These are phyloP conservation scores for Tagetes erecta DNA, from an alignment of 129 eudicot genomes.

Conservation along the genomic window DNA sequence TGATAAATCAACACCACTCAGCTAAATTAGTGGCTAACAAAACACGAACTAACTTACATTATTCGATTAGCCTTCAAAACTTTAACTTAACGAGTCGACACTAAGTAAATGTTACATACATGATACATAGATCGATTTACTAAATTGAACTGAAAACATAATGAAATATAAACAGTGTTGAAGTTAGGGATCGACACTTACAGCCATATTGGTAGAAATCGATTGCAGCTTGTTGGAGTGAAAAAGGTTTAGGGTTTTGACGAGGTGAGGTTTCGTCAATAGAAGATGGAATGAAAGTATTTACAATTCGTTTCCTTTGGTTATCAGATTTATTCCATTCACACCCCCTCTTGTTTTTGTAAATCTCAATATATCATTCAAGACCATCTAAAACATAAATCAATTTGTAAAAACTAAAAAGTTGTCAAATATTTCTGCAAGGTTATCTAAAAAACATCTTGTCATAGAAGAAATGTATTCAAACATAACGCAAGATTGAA, in stretches of 20 bases:
- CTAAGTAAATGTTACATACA: slow-evolving; percentile 16
- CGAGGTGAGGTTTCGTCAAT: not conserved
- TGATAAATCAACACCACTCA: slow-evolving; percentile 1
- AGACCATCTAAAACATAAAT: not conserved
- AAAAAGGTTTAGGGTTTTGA: slow-evolving; percentile 28
- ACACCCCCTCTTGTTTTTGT: not conserved
- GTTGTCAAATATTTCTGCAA: too few relatives aligned
- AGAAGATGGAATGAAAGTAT: not conserved
- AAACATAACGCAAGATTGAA: too few relatives aligned
- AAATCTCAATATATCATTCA: slow-evolving; percentile 3
- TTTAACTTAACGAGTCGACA: not conserved
- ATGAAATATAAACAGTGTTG: not conserved
- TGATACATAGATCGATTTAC: slow-evolving; percentile 14
- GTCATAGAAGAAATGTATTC: too few relatives aligned
- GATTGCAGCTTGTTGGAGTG: slow-evolving; percentile 14
- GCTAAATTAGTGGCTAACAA: not conserved
- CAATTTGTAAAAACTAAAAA: too few relatives aligned
- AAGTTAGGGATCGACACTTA: slow-evolving; percentile 15
- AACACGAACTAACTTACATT: slow-evolving; percentile 9
- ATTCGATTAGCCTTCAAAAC: not conserved
- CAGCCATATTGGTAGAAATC: slow-evolving; percentile 34
- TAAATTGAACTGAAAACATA: not conserved
- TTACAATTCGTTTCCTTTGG: not conserved
- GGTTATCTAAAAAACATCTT: too few relatives aligned
- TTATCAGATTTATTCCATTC: not conserved